Base-by-base conservation (phyloP, 2,329 filamentous ascomycete species). In the Colletotrichum sublineola region DNA sequence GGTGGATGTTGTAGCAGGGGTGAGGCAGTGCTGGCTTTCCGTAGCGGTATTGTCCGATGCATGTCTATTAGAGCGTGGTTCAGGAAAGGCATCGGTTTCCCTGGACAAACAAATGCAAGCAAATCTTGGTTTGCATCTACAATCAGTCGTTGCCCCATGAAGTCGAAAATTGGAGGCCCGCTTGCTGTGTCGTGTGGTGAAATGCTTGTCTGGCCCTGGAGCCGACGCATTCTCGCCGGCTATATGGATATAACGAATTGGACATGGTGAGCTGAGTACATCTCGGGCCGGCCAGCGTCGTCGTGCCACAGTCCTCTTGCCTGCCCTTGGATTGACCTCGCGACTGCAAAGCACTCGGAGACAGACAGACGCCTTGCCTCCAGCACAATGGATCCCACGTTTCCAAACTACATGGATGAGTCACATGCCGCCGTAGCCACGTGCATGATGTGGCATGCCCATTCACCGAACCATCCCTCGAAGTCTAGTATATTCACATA, bases 31-130 rank as follows among this genome's bases (percentile, higher is more conserved):
- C 31, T 62, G 20, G 50, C 62, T 73, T 52, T 24, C 48, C 46
- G 66, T 63, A 64, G 53, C 50, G 40, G 67, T 68, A 73, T 57
- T 56, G 53, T 50, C 48, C 64, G 62, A 66, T 67, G 71, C 71
- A 71, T 40, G 67, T 71, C 55, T 63, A 71, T 71, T 67, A 63
- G 67, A 73, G 71, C 67, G 68, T 46, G 44, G 56, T 67, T 71
- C 71, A 71, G 71, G 71, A 60, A 64, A 69, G 42, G 62, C 31
- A 53, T 63, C 50, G 44, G 61, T 44, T 67, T 69, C 20, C 67
- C 62, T 70, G 68, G 44, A 71, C 62, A 67, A 73, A 46, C 65
- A 70, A 73, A 73, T 67, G 67, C 71, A 71, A 67, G 57, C 67
- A 31, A 53, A 67, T 63, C 8, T 52, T n/a, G 38, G 50, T 73